Base-by-base conservation (phyloP, 1,284 basidiomycete species). In the Mycosarcoma mackinlayi region DNA sequence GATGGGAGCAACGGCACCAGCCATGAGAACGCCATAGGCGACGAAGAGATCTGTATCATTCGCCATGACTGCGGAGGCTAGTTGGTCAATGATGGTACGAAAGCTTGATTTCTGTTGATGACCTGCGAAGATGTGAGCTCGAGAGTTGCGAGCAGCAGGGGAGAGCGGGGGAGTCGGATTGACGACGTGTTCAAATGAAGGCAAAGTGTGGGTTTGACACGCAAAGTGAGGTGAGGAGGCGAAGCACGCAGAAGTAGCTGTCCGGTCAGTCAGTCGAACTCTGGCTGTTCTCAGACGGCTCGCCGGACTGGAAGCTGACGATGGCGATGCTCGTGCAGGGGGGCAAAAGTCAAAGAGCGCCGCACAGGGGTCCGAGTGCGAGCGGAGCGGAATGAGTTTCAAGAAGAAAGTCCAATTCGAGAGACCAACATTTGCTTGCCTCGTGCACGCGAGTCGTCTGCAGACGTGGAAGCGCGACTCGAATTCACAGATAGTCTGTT, bases 21-120 rank as follows among this genome's bases (percentile, higher is more conserved):
- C 45, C 65, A 78, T 76, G 23, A 78, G 57, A 35, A 72, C 75
- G 49, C 64, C 74, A 38, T 77, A 80, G 23, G 78, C 77, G 47
- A 75, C 35, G 57, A 68, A 77, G 35, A 76, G 65, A 39, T 72
- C 74, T 31, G 67, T 37, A 34, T 76, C 72, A 11, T 37, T 49
- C 19, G 62, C 56, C 67, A 62, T 67, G 59, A 30, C 49, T 54
- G 38, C 23, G 31, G 16, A 21, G 24, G 6, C 41, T 38, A 8
- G 24, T n/a, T n/a, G n/a, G n/a, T n/a, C n/a, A n/a, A n/a, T n/a
- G n/a, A n/a, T n/a, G n/a, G n/a, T n/a, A n/a, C n/a, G n/a, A n/a
- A n/a, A n/a, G n/a, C n/a, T n/a, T n/a, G n/a, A n/a, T n/a, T n/a
- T n/a, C n/a, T n/a, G n/a, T n/a, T n/a, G n/a, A n/a, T n/a, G n/a